Base-by-base conservation (phyloP, 495 filamentous ascomycete species). In the Tirmania nivea region DNA sequence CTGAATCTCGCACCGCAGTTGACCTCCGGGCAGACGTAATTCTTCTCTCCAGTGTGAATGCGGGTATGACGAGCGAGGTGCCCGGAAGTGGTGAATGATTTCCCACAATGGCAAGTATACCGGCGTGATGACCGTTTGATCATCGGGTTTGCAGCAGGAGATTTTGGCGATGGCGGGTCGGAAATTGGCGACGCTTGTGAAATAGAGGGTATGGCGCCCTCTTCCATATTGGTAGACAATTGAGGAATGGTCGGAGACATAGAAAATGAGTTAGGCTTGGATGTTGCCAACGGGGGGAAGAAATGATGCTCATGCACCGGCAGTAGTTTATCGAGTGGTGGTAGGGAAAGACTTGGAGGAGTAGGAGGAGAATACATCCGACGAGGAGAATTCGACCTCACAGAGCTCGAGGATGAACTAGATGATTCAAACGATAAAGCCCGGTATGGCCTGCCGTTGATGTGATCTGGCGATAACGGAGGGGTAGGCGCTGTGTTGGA, bases 21-120 rank as follows among this genome's bases (percentile, higher is more conserved):
- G 5, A 63, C 51, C 54, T 81, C 86, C 0, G 84, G 80, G 68
- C 89, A 96, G 50, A 78, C 75, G 17, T 94, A 86, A 48, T 81
- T 85, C 69, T 96, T 96, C 69, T 94, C 86, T 20, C 86, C 89
- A 0, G 88, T 94, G 68, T 96, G 89, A 63, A 94, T 94, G 65
- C 94, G 93, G 52, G 86, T 87, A 63, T 96, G 89, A 8, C 89
- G 80, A n/a, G 89, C 88, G 2, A 90, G 85, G 63, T 96, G 89
- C 48, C 89, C 89, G 0, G 90, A 95, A 0, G 89, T 96, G 48
- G 89, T 95, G 67, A 96, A 96, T 0, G 82, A 86, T 59, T 84
- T 84, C 34, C 76, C 70, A 65, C 84, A 90, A 11, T 75, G 71
- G 61, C 82, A 81, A 16, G 71, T 73, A 31, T 78, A 78, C 16